Evolutionary conservation across 2,329 filamentous ascomycete species (phyloP), one percentile per base, ranked within the genome.

Genomic region (Calonectria multiphialidica): DNA sequence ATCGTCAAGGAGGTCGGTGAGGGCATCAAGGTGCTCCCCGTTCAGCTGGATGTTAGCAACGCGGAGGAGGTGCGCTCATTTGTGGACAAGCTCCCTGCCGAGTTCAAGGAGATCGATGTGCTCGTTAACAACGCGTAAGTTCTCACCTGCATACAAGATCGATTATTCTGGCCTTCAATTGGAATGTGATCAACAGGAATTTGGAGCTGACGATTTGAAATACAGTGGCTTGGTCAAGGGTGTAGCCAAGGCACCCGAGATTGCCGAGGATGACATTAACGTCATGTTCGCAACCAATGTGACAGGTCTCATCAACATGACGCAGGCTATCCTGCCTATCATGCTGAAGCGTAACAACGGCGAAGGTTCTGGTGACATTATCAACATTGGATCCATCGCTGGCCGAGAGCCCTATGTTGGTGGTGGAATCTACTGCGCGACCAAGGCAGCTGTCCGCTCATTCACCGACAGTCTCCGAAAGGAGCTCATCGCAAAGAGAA

Each of bases 81-180:
- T 80, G 91, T 98, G 23, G 86, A 85, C 2, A 89, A 87, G 35
- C 84, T 98, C 76, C 95, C 96, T 0, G 90, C 91, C 65, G 96
- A 95, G 80, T 98, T 95, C 85, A 91, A 89, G 81, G 91, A 95
- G 28, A 93, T 98, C 69, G 91, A 98, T 82, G 89, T 98, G 1
- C 85, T 99, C 71, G 95, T 99, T 10, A 99, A 99, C 86, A 98
- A 98, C 87, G 96, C 96, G 95, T 97, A 84, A 83, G 93, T 88
- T 28, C 40, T 61, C 35, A 23, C n/a, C 9, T 12, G 21, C 44
- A 21, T 13, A n/a, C 2, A 9, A 40, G 16, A 15, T 33, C 10
- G n/a, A 4, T 10, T 12, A 12, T 21, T 30, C 28, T 8, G 28
- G 28, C 21, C 23, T 49, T 49, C 23, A 16, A 10, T 18, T 30